Evolutionary conservation across 148 eudicot genomes (phyloP), one percentile per base, ranked within the genome.

Genomic region (Dianthus caryophyllus): DNA sequence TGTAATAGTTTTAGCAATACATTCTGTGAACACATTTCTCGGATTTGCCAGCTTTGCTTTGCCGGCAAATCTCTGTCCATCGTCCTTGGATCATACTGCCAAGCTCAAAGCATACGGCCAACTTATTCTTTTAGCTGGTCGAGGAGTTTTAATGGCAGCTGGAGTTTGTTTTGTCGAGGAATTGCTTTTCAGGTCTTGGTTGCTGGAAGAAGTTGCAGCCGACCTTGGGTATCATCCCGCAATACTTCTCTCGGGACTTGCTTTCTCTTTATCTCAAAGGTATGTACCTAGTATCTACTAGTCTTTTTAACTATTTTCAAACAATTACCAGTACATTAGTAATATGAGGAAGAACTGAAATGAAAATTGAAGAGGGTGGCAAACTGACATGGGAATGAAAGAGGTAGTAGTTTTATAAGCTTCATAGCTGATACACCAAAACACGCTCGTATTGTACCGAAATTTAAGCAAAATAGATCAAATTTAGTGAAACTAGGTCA

Each of bases 151-250:
- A 22, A 82, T 88, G 61, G 92, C 99, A 67, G 81, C 84, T 75
- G 80, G 78, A 48, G 73, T 94, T 70, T 77, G 96, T 73, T 68
- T 78, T 20, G 92, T 86, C 52, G 99, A 94, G 78, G 99, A 94
- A 75, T 68, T 94, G 61, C 75, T 94, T 66, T 94, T 88, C 64
- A 82, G 96, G 65, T 83, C 99, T 54, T 94, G 99, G 99, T 79
- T 94, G 84, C 77, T 90, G 33, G 86, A 88, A 71, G 99, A 94
- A 86, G 87, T 94, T 68, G 88, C 90, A 13, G 69, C 73, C 41
- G 99, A 94, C 75, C 80, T 84, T 73, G 99, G 99, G 50, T 85
- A 83, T 80, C 80, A 88, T 67, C 84, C 76, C 48, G 97, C 86
- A 71, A 73, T 94, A 50, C 64, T 89, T 73, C 48, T 94, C 63